phyloP scores from a whole-genome alignment of 495 filamentous ascomycete species.

The Trypethelium eluteriae region DNA sequence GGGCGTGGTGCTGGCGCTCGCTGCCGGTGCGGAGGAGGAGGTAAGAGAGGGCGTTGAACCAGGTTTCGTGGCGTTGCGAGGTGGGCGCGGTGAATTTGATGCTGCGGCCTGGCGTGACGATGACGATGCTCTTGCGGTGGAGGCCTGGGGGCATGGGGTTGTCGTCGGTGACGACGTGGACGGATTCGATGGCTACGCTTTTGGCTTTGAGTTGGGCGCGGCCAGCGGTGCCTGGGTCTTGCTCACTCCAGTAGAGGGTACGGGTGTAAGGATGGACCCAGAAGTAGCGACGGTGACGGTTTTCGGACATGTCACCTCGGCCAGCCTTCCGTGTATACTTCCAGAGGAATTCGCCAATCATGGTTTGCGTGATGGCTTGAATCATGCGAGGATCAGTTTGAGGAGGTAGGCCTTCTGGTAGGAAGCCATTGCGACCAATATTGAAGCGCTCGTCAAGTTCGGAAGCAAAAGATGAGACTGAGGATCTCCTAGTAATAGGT shows the following conservation, averaged over 20 bases:
- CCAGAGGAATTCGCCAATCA: conserved; percentile 99
- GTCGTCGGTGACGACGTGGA: conserved; percentile 89
- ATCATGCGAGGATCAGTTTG: conserved; percentile 94
- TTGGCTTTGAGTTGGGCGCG: conserved; percentile 78
- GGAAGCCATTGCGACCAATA: conserved; percentile 51
- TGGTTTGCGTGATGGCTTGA: conserved; percentile 97
- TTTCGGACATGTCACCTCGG: conserved; percentile 74
- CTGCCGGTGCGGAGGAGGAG: conserved; percentile 66
- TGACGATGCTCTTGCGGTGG: conserved; percentile 83
- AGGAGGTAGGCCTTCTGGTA: conserved; percentile 49
- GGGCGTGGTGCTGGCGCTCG: conserved; percentile 36
- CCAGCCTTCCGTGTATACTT: conserved; percentile 94
- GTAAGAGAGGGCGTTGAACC: conserved; percentile 97
- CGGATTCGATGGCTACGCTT: conserved; percentile 88
- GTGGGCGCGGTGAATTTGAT: conserved; percentile 93
- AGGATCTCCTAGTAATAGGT: conserved; percentile 56
- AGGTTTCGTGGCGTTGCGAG: conserved; percentile 89
- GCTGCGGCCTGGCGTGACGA: conserved; percentile 78
- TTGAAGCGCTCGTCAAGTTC: conserved; percentile 89
- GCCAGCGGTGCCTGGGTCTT: conserved; percentile 72
- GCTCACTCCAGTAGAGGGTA: conserved; percentile 92
- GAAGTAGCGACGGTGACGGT: conserved; percentile 89
- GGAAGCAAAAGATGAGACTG: conserved; percentile 88
- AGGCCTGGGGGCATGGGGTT: conserved; percentile 92
- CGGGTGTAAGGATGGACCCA: conserved; percentile 98